Evolutionary conservation across 2,329 filamentous ascomycete species (phyloP).

Genomic region (Botryotinia globosa): DNA sequence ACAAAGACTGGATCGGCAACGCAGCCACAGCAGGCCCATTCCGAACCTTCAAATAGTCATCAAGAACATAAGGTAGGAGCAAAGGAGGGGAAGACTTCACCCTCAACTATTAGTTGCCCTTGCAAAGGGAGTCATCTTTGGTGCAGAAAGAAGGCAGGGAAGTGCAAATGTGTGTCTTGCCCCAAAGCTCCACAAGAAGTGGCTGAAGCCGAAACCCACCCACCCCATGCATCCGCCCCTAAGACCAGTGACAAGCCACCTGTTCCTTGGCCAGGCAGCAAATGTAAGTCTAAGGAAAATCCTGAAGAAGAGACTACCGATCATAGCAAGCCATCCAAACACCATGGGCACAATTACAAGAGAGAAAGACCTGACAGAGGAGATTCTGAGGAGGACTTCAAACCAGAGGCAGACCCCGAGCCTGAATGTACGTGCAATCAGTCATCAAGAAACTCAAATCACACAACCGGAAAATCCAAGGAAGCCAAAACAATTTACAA

Average conservation of each 20-base stretch:
- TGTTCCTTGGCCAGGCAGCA: background rate
- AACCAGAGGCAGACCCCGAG: background rate
- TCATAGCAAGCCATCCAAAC: background rate
- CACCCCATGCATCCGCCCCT: background rate
- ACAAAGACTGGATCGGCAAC: background rate
- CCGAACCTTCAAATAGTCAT: background rate
- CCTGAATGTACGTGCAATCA: background rate
- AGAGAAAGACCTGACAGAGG: background rate
- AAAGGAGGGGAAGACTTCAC: background rate
- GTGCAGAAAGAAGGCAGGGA: conserved; percentile 14
- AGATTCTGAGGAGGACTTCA: background rate
- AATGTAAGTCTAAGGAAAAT: background rate
- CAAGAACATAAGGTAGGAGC: background rate
- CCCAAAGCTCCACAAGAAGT: conserved; percentile 10
- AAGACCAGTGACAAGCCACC: background rate
- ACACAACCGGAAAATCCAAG: background rate
- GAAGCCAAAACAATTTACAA: background rate
- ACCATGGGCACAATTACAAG: background rate
- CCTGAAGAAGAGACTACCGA: background rate
- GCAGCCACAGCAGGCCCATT: background rate
- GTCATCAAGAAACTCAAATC: background rate
- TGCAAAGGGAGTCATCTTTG: conserved; percentile 18
- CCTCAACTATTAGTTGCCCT: background rate
- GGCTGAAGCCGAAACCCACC: background rate
- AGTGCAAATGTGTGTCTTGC: conserved; percentile 13